A percentile compares a stretch with the other conserved stretches of the same genome.
phyloP scores from a whole-genome alignment of 768 basidiomycete species.

The Boletellus sp. region DNA sequence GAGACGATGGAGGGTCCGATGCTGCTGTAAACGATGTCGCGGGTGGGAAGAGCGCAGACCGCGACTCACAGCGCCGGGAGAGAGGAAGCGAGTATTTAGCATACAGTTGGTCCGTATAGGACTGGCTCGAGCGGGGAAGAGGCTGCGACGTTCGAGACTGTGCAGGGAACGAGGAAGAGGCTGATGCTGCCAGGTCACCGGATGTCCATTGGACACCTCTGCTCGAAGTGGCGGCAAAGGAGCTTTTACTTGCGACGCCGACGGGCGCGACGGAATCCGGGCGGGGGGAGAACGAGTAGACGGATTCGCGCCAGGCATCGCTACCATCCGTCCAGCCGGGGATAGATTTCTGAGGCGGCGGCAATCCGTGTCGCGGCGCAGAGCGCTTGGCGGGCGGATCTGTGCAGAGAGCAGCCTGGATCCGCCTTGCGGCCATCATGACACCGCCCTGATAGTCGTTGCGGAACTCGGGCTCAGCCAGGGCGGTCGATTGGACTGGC shows the following conservation, averaged over 20 bases:
- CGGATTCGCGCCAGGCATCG: slow-evolving; percentile 61
- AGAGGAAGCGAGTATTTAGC: slow-evolving; percentile 55
- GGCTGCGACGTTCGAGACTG: slow-evolving; percentile 24
- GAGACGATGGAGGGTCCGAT: slow-evolving; percentile 35
- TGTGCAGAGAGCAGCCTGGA: slow-evolving; percentile 44
- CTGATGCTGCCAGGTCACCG: slow-evolving; percentile 24
- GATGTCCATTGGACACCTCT: slow-evolving; percentile 49
- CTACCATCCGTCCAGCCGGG: slow-evolving; percentile 71
- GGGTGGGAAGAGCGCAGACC: slow-evolving; percentile 37
- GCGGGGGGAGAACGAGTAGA: slow-evolving; percentile 52
- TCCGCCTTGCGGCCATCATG: slow-evolving; percentile 65
- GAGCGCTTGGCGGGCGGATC: slow-evolving; percentile 39
- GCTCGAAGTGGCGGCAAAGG: slow-evolving; percentile 51
- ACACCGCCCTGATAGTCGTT: slow-evolving; percentile 54
- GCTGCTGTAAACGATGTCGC: slow-evolving; percentile 35
- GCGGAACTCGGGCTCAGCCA: slow-evolving; percentile 29
- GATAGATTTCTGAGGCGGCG: slow-evolving; percentile 41
- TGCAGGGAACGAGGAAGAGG: slow-evolving; percentile 24
- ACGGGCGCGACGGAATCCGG: slow-evolving; percentile 33
- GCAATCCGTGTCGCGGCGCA: slow-evolving; percentile 27
- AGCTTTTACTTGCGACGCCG: slow-evolving; percentile 30
- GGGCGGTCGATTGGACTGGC: slow-evolving; percentile 16
- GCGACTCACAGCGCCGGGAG: slow-evolving; percentile 51
- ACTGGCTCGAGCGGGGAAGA: slow-evolving; percentile 28
- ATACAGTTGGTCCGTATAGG: slow-evolving; percentile 46